phyloP scores from a whole-genome alignment of 2,329 filamentous ascomycete species.

The Reticulascus tulasneorum region DNA sequence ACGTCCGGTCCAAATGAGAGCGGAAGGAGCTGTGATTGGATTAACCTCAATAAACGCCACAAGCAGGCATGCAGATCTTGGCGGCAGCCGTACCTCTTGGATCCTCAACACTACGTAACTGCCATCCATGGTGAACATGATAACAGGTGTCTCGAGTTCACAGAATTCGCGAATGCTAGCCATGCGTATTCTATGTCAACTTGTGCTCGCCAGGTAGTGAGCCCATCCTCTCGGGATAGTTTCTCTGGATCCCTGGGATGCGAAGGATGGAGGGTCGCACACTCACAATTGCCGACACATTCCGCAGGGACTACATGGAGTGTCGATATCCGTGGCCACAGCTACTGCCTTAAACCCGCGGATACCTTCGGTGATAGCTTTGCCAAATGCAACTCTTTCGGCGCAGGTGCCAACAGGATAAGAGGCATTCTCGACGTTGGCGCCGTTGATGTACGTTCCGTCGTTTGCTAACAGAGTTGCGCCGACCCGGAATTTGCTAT shows the following conservation, averaged over 20 bases:
- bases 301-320: conserved; percentile 76
- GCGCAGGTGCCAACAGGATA: conserved; percentile 96
- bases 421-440: conserved; percentile 88
- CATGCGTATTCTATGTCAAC: conserved; percentile 3
- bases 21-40: conserved; percentile 57
- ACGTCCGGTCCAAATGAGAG: conserved; percentile 64
- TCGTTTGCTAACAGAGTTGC: conserved; percentile 63
- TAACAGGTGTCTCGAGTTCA: conserved; percentile 64
- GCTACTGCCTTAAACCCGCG: conserved; percentile 70
- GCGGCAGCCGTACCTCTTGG: conserved; percentile 49
- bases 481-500: conserved; percentile 89
- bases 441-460: conserved; percentile 62
- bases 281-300: conserved; percentile 92
- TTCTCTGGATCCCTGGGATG: no score
- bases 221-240: no score
- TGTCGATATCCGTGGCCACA: conserved; percentile 74
- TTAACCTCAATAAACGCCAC: conserved; percentile 10
- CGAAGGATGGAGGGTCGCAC: neutral
- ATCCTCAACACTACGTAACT: conserved; percentile 67
- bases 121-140: conserved; percentile 88
- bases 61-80: neutral
- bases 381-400: conserved; percentile 83
- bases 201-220: no score
- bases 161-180: conserved; percentile 73
- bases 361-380: conserved; percentile 63